A percentile compares a stretch with the other conserved stretches of the same genome.
phyloP scores from a whole-genome alignment of 1,284 basidiomycete genomes.

The Ustilago tritici region DNA sequence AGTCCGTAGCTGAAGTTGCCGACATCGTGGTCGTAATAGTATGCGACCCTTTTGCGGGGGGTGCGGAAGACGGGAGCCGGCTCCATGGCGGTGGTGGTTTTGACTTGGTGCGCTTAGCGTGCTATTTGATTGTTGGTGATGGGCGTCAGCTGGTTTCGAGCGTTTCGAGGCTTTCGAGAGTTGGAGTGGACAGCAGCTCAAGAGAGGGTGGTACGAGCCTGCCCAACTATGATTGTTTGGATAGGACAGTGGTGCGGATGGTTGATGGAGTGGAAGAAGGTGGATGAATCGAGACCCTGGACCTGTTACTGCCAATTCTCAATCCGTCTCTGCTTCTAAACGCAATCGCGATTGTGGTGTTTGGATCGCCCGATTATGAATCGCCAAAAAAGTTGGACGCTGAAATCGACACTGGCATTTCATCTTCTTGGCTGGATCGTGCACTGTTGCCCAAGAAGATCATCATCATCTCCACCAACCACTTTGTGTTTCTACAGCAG shows the following conservation, averaged over 20 bases:
- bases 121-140: neutral
- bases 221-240: too few species aligned
- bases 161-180: too few species aligned
- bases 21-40: conserved; percentile 74
- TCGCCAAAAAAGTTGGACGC: conserved; percentile 1
- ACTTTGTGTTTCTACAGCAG: neutral
- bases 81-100: conserved; percentile 41
- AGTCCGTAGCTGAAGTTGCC: conserved; percentile 87
- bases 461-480: neutral
- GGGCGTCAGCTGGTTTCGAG: neutral
- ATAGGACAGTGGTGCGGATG: too few species aligned
- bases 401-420: neutral
- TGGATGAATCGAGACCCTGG: neutral
- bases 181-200: too few species aligned
- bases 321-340: neutral
- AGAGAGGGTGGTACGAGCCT: too few species aligned
- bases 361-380: neutral
- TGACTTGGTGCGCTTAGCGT: neutral
- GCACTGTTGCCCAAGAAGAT: conserved; percentile 4
- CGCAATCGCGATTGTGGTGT: neutral
- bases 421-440: conserved; percentile 1
- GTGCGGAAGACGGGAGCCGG: conserved; percentile 54
- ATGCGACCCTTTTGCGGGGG: conserved; percentile 54
- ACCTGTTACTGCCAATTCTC: neutral
- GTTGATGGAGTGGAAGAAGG: neutral